Base-by-base conservation (phyloP, 2,329 filamentous ascomycete genomes). In the Didymella segeticola region DNA sequence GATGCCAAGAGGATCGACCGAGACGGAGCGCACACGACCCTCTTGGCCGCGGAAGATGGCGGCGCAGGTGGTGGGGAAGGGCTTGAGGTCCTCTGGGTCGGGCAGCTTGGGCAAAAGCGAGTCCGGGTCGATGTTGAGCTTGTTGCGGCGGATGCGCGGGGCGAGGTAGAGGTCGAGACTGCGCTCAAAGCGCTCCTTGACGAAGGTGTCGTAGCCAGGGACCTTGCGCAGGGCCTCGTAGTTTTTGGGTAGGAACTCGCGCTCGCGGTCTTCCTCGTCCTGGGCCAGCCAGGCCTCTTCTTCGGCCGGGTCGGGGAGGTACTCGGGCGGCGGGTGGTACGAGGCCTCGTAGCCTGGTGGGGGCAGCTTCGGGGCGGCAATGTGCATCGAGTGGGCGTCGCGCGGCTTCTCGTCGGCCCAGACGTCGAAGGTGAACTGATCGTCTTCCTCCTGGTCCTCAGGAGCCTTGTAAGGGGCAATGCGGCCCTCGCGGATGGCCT, bases 151-250 rank as follows among this genome's bases (percentile, higher is more conserved):
- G 51, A 99, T 87, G 69, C 95, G 85, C 39, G 96, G 95, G 14
- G 96, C 95, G 55, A 99, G 83, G 74, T 99, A 99, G 15, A 99
- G 83, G 77, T 99, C 96, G 63, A 99, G 80, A 73, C 92, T 98
- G 61, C 96, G 84, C 75, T 99, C 93, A 67, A 99, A 99, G 63
- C 93, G 89, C 76, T 99, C 95, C 75, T 97, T 96, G 72, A 99
- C 87, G 63, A 97, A 91, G 48, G 83, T 84, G 43, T 89, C 90
- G 72, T 96, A 99, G 14, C 89, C 96, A 43, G 96, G 95, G 6
- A 98, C 95, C 72, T 91, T 92, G 58, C 95, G 89, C 49, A 99
- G 80, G 2, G 95, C 88, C 63, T 89, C 87, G 73, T 91, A 91
- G 70, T 91, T 87, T 54, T 86, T 86, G 2, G 96, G 91, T 27